Evolutionary conservation across 352 stramenopile genomes (phyloP).

Genomic region (Pythium coloratum): DNA sequence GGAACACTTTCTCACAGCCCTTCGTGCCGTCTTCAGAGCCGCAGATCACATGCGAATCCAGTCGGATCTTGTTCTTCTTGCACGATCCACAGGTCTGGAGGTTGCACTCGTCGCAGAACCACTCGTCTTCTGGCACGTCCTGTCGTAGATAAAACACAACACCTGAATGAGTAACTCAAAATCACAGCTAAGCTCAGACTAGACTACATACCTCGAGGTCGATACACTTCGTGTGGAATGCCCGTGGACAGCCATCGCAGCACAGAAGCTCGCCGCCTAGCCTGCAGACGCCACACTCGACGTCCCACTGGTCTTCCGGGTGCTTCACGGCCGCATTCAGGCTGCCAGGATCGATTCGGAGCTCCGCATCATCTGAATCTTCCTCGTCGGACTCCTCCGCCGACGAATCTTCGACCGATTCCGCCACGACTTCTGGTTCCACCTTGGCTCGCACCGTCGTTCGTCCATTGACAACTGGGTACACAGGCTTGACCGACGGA

Average conservation of each 20-base stretch:
- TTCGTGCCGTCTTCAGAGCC: slow-evolving; percentile 85
- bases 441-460: slow-evolving; percentile 16
- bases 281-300: slow-evolving; percentile 87
- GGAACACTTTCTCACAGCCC: slow-evolving; percentile 87
- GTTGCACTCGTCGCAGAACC: slow-evolving; percentile 89
- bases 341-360: slow-evolving; percentile 19
- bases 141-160: slow-evolving; percentile 20
- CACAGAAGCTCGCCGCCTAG: slow-evolving; percentile 85
- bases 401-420: slow-evolving; percentile 18
- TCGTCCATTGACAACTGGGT: slow-evolving; percentile 29
- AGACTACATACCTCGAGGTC: slow-evolving; percentile 39
- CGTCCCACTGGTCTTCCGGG: slow-evolving; percentile 80
- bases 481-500: slow-evolving; percentile 63
- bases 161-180: not conserved
- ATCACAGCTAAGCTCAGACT: not conserved
- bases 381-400: slow-evolving; percentile 6
- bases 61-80: slow-evolving; percentile 86
- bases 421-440: slow-evolving; percentile 9
- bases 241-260: slow-evolving; percentile 91
- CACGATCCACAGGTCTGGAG: slow-evolving; percentile 76
- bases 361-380: slow-evolving; percentile 20
- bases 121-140: slow-evolving; percentile 70
- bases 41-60: slow-evolving; percentile 91
- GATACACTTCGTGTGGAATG: slow-evolving; percentile 91
- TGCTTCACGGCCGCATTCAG: slow-evolving; percentile 37